Percentiles rank a stretch among this genome's conserved stretches.
Evolutionary conservation across 83 land plant species (phyloP).

Genomic region (Isoetes engelmannii): DNA sequence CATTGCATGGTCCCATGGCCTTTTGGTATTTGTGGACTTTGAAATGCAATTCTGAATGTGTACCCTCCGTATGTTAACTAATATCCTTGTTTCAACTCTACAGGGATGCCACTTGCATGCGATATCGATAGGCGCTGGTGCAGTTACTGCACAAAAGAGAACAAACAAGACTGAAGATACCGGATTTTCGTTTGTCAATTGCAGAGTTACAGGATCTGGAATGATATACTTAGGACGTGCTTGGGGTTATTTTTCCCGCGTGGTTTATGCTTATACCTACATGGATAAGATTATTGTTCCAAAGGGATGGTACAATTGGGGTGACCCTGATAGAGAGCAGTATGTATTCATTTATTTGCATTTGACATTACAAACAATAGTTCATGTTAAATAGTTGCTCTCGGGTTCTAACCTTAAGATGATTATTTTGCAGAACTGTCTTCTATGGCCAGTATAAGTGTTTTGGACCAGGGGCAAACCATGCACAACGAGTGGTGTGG

Average conservation of each 20-base stretch:
- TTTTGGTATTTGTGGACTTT: neutral
- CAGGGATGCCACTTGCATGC: conserved; percentile 77
- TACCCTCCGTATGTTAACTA: neutral
- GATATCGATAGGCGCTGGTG: conserved; percentile 45
- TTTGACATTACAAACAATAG: no score
- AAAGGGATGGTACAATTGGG: conserved; percentile 86
- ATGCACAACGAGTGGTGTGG: neutral
- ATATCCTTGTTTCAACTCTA: neutral
- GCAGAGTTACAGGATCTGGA: conserved; percentile 76
- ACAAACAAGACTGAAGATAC: conserved; percentile 52
- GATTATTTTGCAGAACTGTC: neutral
- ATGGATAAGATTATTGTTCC: conserved; percentile 77
- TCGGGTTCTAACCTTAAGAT: no score
- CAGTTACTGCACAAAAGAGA: conserved; percentile 76
- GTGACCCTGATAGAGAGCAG: conserved; percentile 61
- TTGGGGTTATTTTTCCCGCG: conserved; percentile 87
- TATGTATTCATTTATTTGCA: conserved; percentile 25
- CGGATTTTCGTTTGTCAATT: conserved; percentile 85
- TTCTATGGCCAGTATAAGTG: conserved; percentile 9
- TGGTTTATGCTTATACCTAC: conserved; percentile 68
- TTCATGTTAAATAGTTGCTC: no score
- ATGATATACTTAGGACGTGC: conserved; percentile 73
- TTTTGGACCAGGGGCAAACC: conserved; percentile 6
- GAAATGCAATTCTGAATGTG: neutral
- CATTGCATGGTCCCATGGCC: neutral